Conservation (phyloP, 306 rosid species). For the Malus asiatica region DNA sequence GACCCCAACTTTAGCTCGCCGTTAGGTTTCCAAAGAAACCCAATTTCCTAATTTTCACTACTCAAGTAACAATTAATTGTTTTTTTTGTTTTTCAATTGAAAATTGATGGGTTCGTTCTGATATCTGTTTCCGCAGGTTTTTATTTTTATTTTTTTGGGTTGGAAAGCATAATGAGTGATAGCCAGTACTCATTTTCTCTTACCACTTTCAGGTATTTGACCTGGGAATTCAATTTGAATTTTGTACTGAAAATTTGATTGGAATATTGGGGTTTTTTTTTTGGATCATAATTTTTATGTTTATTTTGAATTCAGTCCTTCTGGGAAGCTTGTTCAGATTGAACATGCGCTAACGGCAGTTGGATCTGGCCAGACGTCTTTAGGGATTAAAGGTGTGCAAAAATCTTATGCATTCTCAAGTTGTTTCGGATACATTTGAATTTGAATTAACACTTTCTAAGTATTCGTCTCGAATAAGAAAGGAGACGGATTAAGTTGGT, state of each 20-base stretch:
- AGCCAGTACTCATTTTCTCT: slow-evolving; percentile 36
- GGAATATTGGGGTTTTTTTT: not conserved
- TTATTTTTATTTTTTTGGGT: not conserved
- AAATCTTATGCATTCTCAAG: not conserved
- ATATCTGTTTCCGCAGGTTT: not conserved
- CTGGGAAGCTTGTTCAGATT: slow-evolving; percentile 80
- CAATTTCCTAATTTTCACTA: not conserved
- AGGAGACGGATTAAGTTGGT: not conserved
- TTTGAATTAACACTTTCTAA: not conserved
- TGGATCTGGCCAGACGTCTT: slow-evolving; percentile 77
- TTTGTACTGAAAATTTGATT: not conserved
- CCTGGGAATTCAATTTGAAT: not conserved
- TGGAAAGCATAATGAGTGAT: slow-evolving; percentile 20
- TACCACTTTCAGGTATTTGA: slow-evolving; percentile 29
- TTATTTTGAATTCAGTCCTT: slow-evolving; percentile 39
- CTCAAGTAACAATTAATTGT: not conserved
- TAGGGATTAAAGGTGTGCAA: slow-evolving; percentile 66
- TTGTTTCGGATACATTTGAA: not conserved
- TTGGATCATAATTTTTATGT: not conserved
- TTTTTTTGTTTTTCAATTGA: not conserved
- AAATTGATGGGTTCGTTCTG: not conserved
- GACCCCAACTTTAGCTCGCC: not conserved
- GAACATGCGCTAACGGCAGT: slow-evolving; percentile 78
- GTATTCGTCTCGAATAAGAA: not conserved
- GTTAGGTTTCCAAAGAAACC: not conserved